Evolutionary conservation across 2,329 filamentous ascomycete species (phyloP).

Genomic region (Aureobasidium melanogenum): DNA sequence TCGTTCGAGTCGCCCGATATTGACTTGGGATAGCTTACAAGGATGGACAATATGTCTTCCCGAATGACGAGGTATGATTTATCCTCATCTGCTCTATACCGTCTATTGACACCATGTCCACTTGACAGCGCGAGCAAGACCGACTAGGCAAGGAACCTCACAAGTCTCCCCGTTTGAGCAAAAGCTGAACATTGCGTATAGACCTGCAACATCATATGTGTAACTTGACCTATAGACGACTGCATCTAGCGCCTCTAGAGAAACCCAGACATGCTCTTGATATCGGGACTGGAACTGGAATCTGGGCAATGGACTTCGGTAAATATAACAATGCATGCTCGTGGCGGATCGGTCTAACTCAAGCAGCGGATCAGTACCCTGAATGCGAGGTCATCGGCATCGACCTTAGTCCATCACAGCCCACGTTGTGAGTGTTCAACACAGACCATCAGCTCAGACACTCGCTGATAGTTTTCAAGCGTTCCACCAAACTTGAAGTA

Average conservation of each 20-base stretch:
- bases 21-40: constrained; percentile 24
- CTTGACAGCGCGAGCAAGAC: constrained; percentile 26
- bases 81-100: background rate
- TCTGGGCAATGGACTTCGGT: constrained; percentile 51
- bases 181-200: background rate
- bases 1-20: background rate
- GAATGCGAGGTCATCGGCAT: constrained; percentile 34
- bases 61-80: constrained; percentile 28
- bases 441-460: too few relatives aligned
- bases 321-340: background rate
- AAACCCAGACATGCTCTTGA: constrained; percentile 38
- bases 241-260: constrained; percentile 38
- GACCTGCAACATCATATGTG: constrained; percentile 36
- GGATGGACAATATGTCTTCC: constrained; percentile 33
- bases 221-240: constrained; percentile 39
- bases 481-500: constrained; percentile 54
- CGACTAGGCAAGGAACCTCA: constrained; percentile 19
- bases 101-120: background rate
- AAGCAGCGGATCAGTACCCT: constrained; percentile 32
- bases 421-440: constrained; percentile 26
- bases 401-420: constrained; percentile 44
- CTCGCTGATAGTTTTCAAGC: constrained; percentile 19
- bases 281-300: constrained; percentile 44
- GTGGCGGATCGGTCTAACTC: background rate
- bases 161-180: too few relatives aligned